Conservation (phyloP, 2,329 filamentous ascomycete genomes). For the Corynespora cassiicola region DNA sequence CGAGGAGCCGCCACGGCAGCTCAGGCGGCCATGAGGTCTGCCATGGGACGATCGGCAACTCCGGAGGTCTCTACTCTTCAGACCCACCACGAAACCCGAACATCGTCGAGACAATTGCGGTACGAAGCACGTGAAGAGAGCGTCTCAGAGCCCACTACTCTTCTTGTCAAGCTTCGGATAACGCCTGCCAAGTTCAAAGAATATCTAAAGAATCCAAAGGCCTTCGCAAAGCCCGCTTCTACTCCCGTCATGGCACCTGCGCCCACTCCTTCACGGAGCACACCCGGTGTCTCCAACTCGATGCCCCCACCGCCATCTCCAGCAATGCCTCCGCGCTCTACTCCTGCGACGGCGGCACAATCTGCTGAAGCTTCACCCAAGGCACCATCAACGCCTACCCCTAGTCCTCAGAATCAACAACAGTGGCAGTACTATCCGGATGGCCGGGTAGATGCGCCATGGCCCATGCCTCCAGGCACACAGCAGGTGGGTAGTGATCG, state of each 20-base stretch:
- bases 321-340: slow-evolving; percentile 44
- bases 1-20: slow-evolving; percentile 86
- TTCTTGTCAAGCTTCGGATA: slow-evolving; percentile 79
- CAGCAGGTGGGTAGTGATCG: slow-evolving; percentile 71
- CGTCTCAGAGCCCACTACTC: slow-evolving; percentile 67
- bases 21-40: slow-evolving; percentile 82
- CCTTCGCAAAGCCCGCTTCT: slow-evolving; percentile 48
- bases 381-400: slow-evolving; percentile 46
- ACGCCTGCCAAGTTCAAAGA: slow-evolving; percentile 74
- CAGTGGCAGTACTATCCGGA: slow-evolving; percentile 45
- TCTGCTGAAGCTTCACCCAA: slow-evolving; percentile 38
- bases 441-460: slow-evolving; percentile 70
- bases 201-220: slow-evolving; percentile 63
- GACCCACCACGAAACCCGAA: slow-evolving; percentile 73
- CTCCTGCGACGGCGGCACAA: slow-evolving; percentile 24
- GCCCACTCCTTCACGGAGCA: slow-evolving; percentile 55
- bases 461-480: slow-evolving; percentile 65
- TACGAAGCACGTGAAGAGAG: slow-evolving; percentile 80
- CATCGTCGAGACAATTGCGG: slow-evolving; percentile 63
- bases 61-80: slow-evolving; percentile 75
- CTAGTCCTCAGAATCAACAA: slow-evolving; percentile 33
- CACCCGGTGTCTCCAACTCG: slow-evolving; percentile 57
- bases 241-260: slow-evolving; percentile 54
- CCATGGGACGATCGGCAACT: slow-evolving; percentile 81
- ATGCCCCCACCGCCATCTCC: slow-evolving; percentile 64